Evolutionary conservation across 352 stramenopile genomes (phyloP).

Genomic region (Aphanomyces cochlioides): DNA sequence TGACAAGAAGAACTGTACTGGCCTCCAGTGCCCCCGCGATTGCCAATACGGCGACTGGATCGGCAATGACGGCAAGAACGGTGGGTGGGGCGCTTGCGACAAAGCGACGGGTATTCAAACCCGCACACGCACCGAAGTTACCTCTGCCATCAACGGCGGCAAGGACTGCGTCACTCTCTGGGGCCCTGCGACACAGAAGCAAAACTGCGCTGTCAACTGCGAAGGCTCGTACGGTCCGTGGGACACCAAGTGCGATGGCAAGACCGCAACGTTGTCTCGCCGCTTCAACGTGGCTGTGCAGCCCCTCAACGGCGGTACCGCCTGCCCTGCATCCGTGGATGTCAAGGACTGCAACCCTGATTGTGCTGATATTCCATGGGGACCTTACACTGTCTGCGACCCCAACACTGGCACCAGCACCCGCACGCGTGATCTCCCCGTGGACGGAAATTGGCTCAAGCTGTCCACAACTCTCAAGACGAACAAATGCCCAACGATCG

Average conservation of each 20-base stretch:
- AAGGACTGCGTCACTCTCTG: constrained; percentile 6
- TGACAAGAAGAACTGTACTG: constrained; percentile 9
- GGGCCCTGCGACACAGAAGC: constrained; percentile 1
- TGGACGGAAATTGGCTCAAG: constrained; percentile 11
- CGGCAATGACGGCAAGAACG: constrained; percentile 3
- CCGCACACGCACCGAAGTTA: background rate
- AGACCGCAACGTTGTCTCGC: background rate
- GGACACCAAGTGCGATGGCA: constrained; percentile 11
- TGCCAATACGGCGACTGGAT: constrained; percentile 13
- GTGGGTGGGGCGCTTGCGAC: constrained; percentile 8
- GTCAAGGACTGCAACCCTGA: constrained; percentile 12
- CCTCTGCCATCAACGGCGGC: background rate
- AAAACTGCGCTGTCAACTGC: constrained; percentile 10
- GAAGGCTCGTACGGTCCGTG: background rate
- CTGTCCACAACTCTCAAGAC: background rate
- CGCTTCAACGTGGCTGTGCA: background rate
- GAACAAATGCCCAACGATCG: constrained; percentile 14
- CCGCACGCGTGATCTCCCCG: constrained; percentile 9
- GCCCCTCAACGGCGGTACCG: background rate
- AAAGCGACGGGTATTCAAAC: constrained; percentile 1
- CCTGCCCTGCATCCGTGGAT: background rate
- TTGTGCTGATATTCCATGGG: background rate
- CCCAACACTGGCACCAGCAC: background rate
- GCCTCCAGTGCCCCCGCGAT: constrained; percentile 6
- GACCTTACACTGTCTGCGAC: background rate